Evolutionary conservation across 768 basidiomycete species (phyloP), one percentile per base, ranked within the genome.

Genomic region (Podaxis sp.): DNA sequence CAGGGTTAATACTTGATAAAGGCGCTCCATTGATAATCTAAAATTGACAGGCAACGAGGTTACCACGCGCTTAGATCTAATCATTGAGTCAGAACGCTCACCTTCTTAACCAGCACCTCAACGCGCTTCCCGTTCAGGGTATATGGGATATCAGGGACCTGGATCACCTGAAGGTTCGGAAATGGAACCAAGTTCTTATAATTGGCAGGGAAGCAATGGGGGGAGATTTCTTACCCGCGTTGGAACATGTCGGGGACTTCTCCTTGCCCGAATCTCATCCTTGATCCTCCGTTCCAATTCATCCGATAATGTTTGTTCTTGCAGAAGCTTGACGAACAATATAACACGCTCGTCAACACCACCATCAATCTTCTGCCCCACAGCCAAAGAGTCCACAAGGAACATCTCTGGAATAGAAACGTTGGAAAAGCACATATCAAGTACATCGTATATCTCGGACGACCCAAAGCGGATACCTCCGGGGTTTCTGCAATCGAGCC

Each of bases 401-500:
- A 72, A 68, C 64, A 77, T 70, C 63, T 77, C 75, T 30, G 74
- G 52, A 1, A 17, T 73, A 48, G 72, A 68, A 42, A 79, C 68
- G n/a, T 68, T 72, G 9, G 82, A 81, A 71, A 89, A 89, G 67
- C 80, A 82, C 40, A 78, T 69, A 65, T 91, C 91, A 44, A 93
- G 77, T 58, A 93, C 88, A 69, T 91, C 88, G 73, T 93, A 92
- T 38, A 93, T 82, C 74, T 93, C 92, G 46, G 89, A 82, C 40
- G 90, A 89, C 44, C 91, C 91, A 71, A 92, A 93, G 33, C 91
- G 83, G 67, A 92, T 84, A n/a, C 91, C 91, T 56, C 88, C 89
- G 26, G 92, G 91, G 70, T 93, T 93, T 67, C 86, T 88, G 70
- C 22, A 51, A 28, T n/a, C 61, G 28, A 61, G 53, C 53, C 52